phyloP scores from a whole-genome alignment of 2,329 filamentous ascomycete genomes.

The Sclerotinia spermophila region DNA sequence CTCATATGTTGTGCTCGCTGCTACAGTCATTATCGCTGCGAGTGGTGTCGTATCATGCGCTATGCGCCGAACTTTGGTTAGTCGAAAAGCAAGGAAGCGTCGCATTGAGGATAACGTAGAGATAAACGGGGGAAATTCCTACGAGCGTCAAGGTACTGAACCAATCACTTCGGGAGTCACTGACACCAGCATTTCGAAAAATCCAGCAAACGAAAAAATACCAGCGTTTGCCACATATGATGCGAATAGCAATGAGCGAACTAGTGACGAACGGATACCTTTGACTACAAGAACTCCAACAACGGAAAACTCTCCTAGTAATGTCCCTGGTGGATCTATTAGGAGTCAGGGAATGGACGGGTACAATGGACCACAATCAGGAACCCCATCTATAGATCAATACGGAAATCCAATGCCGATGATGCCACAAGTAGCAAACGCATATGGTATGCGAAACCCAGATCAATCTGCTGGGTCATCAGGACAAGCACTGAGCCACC shows the following conservation, averaged over 20 bases:
- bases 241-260: conserved; percentile 47
- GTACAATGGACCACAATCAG: conserved; percentile 26
- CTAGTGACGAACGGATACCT: conserved; percentile 67
- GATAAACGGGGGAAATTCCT: conserved; percentile 94
- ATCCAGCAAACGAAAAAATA: conserved; percentile 49
- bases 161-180: conserved; percentile 40
- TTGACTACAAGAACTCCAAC: conserved; percentile 62
- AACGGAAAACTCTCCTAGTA: conserved; percentile 46
- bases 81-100: conserved; percentile 88
- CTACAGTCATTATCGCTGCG: conserved; percentile 78
- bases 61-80: conserved; percentile 89
- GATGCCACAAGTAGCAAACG: conserved; percentile 25
- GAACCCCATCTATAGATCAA: conserved; percentile 50
- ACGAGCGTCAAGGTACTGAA: conserved; percentile 56
- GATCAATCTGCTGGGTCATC: conserved; percentile 46
- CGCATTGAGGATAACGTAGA: conserved; percentile 91
- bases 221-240: conserved; percentile 64
- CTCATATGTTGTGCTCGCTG: conserved; percentile 86
- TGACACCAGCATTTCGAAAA: conserved; percentile 55
- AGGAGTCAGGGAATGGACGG: conserved; percentile 29
- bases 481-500: conserved; percentile 48
- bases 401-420: conserved; percentile 59
- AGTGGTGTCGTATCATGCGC: conserved; percentile 86
- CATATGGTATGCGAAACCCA: conserved; percentile 44
- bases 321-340: conserved; percentile 19